Conservation (phyloP, 2,329 filamentous ascomycete species). For the Fusarium odoratissimum region DNA sequence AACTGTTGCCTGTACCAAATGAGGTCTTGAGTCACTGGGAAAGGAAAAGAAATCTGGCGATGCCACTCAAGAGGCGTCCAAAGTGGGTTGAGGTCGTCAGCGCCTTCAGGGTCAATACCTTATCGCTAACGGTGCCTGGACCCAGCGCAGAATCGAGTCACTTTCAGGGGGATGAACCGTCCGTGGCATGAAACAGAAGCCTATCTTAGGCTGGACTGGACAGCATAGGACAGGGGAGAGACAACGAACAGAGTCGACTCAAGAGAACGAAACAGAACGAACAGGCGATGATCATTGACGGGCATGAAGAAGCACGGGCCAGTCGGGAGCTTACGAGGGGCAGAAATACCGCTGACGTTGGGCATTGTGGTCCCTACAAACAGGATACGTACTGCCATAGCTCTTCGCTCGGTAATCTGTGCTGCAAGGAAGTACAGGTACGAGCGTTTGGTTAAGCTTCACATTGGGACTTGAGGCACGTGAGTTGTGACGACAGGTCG, state of each 20-base stretch:
- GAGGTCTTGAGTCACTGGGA: constrained; percentile 13
- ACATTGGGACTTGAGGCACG: constrained; percentile 18
- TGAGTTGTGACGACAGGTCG: constrained; percentile 27
- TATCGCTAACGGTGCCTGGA: constrained; percentile 26
- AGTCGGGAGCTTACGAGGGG: constrained; percentile 39
- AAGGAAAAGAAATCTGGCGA: constrained; percentile 30
- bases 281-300: constrained; percentile 30
- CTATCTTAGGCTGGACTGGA: background rate
- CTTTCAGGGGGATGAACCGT: constrained; percentile 27
- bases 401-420: constrained; percentile 17
- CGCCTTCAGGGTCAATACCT: constrained; percentile 23
- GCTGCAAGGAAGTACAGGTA: constrained; percentile 22
- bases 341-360: constrained; percentile 41
- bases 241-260: constrained; percentile 8
- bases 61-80: constrained; percentile 33
- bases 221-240: background rate
- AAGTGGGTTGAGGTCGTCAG: constrained; percentile 40
- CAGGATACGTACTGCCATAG: constrained; percentile 21
- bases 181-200: constrained; percentile 25
- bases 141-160: constrained; percentile 36
- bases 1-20: constrained; percentile 1
- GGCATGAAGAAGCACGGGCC: constrained; percentile 37
- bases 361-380: background rate
- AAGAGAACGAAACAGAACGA: constrained; percentile 15
- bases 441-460: constrained; percentile 4